Evolutionary conservation across 2,329 filamentous ascomycete genomes (phyloP).

Genomic region (Pestalotiopsis sp.): DNA sequence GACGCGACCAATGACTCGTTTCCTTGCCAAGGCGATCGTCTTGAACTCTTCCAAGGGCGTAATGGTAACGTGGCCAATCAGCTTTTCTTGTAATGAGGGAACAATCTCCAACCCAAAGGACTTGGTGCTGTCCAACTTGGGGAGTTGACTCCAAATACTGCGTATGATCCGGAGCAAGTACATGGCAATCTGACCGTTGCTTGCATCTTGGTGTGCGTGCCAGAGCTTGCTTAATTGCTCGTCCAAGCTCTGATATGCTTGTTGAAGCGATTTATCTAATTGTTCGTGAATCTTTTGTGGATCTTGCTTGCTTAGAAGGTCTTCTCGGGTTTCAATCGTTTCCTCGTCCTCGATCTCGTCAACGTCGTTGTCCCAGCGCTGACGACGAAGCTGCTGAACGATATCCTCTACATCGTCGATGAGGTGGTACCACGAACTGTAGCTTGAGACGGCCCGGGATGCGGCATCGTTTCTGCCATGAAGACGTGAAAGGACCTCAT

Average conservation of each 20-base stretch:
- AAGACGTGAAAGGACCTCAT: conserved; percentile 68
- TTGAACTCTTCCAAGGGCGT: conserved; percentile 52
- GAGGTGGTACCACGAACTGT: conserved; percentile 73
- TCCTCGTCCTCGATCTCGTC: conserved; percentile 76
- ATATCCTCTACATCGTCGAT: conserved; percentile 68
- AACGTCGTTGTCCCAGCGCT: conserved; percentile 76
- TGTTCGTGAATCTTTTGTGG: conserved; percentile 63
- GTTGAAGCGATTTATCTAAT: conserved; percentile 57
- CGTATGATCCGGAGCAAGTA: conserved; percentile 76
- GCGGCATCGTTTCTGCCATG: conserved; percentile 74
- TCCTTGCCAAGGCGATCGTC: conserved; percentile 43
- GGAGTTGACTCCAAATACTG: conserved; percentile 70
- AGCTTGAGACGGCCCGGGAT: conserved; percentile 62
- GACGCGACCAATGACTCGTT: conserved; percentile 59
- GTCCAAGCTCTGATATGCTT: conserved; percentile 62
- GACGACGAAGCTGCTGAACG: conserved; percentile 66
- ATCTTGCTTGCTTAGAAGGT: conserved; percentile 72
- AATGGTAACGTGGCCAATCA: conserved; percentile 57
- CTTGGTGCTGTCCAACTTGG: conserved; percentile 51
- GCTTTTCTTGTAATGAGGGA: conserved; percentile 62
- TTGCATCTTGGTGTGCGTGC: conserved; percentile 44
- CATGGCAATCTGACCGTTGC: conserved; percentile 57
- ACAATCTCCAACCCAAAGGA: conserved; percentile 64
- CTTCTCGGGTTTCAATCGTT: conserved; percentile 67
- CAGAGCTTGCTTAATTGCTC: conserved; percentile 56